Evolutionary conservation across 495 filamentous ascomycete genomes (phyloP).

Genomic region (Platismatia glauca): DNA sequence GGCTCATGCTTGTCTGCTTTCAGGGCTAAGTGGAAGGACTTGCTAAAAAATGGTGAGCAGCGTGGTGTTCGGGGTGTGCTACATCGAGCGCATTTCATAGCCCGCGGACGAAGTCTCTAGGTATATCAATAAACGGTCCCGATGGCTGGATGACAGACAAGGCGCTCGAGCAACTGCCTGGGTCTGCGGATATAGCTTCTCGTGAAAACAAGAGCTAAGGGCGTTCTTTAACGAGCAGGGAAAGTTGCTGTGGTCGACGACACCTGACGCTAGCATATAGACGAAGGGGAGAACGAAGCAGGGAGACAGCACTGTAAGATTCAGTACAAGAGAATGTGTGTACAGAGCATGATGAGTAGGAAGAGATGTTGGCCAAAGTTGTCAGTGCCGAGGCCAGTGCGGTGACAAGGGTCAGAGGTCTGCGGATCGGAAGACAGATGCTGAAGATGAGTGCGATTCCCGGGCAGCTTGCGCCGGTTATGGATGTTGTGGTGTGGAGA

Average conservation of each 20-base stretch:
- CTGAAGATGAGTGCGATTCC: conserved; percentile 11
- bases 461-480: conserved; percentile 5
- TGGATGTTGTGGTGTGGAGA: conserved; percentile 1
- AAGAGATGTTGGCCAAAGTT: not conserved
- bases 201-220: not conserved
- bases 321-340: not conserved
- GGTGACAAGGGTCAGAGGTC: conserved; percentile 4
- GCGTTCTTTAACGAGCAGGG: conserved; percentile 2
- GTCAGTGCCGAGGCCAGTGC: conserved; percentile 7
- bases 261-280: conserved; percentile 8
- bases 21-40: not conserved
- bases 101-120: not conserved
- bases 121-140: not conserved
- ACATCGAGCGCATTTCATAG: not conserved
- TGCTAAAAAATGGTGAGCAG: not conserved
- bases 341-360: conserved; percentile 6
- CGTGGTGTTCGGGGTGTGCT: not conserved
- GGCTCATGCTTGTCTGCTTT: conserved; percentile 12
- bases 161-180: conserved; percentile 13
- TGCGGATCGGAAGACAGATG: conserved; percentile 9
- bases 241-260: conserved; percentile 4
- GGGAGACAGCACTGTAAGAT: not conserved
- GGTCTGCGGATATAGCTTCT: conserved; percentile 14
- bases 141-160: not conserved
- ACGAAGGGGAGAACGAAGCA: not conserved